phyloP scores from a whole-genome alignment of 306 rosid genomes.

The Medicago ruthenica region DNA sequence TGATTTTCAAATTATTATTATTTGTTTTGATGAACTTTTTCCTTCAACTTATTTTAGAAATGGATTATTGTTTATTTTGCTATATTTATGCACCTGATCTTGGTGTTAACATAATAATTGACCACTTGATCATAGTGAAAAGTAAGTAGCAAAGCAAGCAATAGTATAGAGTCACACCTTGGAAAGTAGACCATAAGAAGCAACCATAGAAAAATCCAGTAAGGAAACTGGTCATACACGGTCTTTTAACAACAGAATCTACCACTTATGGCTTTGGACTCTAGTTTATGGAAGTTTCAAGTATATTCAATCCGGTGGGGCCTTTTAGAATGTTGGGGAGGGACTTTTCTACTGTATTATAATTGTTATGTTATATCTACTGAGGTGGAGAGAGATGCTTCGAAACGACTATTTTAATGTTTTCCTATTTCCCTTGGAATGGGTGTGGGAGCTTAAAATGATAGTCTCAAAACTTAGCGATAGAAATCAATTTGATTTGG shows the following conservation, averaged over 20 bases:
- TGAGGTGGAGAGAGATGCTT: slow-evolving; percentile 34
- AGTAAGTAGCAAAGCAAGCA: slow-evolving; percentile 8
- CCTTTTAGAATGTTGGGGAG: slow-evolving; percentile 54
- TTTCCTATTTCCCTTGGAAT: slow-evolving; percentile 11
- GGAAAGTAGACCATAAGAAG: slow-evolving; percentile 35
- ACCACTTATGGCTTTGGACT: slow-evolving; percentile 50
- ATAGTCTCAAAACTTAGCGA: slow-evolving; percentile 26
- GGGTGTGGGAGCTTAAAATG: slow-evolving; percentile 25
- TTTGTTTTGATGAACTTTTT: too few species aligned
- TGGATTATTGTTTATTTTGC: background rate
- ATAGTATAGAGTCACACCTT: slow-evolving; percentile 35
- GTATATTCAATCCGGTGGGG: slow-evolving; percentile 60
- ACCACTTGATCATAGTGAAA: slow-evolving; percentile 25
- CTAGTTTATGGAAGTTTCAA: slow-evolving; percentile 67
- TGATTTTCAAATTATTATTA: too few species aligned
- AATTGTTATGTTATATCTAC: background rate
- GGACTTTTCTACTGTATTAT: slow-evolving; percentile 34
- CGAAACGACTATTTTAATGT: slow-evolving; percentile 20
- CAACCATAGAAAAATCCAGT: slow-evolving; percentile 54
- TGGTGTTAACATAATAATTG: slow-evolving; percentile 20
- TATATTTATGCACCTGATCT: background rate
- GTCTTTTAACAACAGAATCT: slow-evolving; percentile 52
- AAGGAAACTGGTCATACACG: slow-evolving; percentile 50
- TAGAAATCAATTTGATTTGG: slow-evolving; percentile 41
- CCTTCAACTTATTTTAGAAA: too few species aligned